Conservation (phyloP, 306 rosid species). For the Cucumis cinereus region DNA sequence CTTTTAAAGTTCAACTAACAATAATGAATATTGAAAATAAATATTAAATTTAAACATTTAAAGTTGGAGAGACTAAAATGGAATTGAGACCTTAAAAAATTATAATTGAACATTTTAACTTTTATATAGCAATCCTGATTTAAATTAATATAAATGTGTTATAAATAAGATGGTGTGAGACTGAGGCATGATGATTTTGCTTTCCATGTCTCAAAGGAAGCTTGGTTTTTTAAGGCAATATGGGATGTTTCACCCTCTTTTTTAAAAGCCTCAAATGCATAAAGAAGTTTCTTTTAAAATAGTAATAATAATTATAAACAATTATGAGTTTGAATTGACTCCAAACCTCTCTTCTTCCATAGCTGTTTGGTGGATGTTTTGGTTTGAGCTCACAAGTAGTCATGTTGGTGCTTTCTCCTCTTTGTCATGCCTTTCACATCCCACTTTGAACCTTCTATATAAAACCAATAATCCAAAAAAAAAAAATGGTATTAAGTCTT, state of each 20-base stretch:
- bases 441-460: not conserved
- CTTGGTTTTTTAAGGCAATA: not conserved
- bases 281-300: not conserved
- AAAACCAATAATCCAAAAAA: not conserved
- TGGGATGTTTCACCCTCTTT: slow-evolving; percentile 2
- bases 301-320: not conserved
- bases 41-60: too few relatives aligned
- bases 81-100: too few relatives aligned
- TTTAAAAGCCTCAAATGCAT: not conserved
- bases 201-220: not conserved
- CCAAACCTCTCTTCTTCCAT: not conserved
- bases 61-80: too few relatives aligned
- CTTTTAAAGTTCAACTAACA: too few relatives aligned
- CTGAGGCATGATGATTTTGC: not conserved
- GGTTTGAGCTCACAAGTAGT: slow-evolving; percentile 5
- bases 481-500: not conserved
- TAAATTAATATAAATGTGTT: not conserved
- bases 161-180: not conserved
- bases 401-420: slow-evolving; percentile 5
- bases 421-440: slow-evolving; percentile 3
- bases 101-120: not conserved
- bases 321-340: not conserved
- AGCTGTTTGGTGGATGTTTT: slow-evolving; percentile 11
- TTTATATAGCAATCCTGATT: not conserved
- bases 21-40: too few relatives aligned